Evolutionary conservation across 2,329 filamentous ascomycete genomes (phyloP).

Genomic region (Mycogone perniciosa): DNA sequence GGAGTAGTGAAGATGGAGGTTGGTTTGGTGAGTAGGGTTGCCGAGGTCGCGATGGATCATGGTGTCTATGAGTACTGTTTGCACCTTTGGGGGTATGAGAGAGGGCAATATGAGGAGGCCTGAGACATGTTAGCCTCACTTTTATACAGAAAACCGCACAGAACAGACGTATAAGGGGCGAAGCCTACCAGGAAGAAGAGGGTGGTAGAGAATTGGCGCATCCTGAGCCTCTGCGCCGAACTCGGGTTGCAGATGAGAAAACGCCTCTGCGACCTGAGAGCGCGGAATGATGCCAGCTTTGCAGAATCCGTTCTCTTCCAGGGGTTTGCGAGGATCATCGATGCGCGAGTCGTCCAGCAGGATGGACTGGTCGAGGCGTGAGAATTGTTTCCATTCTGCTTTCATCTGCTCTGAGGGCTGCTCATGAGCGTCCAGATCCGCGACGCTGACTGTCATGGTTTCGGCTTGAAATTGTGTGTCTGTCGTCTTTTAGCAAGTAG

Average conservation of each 20-base stretch:
- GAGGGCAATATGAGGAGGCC: slow-evolving; percentile 74
- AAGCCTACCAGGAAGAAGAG: slow-evolving; percentile 59
- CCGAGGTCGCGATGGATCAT: slow-evolving; percentile 74
- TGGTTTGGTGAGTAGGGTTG: slow-evolving; percentile 71
- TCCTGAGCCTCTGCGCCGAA: slow-evolving; percentile 30
- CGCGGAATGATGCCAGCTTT: slow-evolving; percentile 37
- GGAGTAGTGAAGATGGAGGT: slow-evolving; percentile 78
- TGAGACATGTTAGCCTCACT: slow-evolving; percentile 27
- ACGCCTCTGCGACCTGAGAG: slow-evolving; percentile 37
- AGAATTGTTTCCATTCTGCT: slow-evolving; percentile 67
- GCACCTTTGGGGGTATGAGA: slow-evolving; percentile 63
- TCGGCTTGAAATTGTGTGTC: not conserved
- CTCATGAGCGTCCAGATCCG: slow-evolving; percentile 65
- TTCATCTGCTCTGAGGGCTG: slow-evolving; percentile 67
- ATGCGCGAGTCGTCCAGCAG: slow-evolving; percentile 51
- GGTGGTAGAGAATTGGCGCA: slow-evolving; percentile 55
- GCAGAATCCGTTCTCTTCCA: slow-evolving; percentile 39
- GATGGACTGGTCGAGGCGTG: slow-evolving; percentile 49
- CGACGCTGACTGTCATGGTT: slow-evolving; percentile 23
- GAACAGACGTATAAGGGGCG: not conserved
- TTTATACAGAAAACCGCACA: not conserved
- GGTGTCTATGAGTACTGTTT: slow-evolving; percentile 62
- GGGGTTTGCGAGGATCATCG: slow-evolving; percentile 42
- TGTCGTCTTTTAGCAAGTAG: not conserved
- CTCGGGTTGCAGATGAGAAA: slow-evolving; percentile 34